Evolutionary conservation across 257 asterid genomes (phyloP).

Genomic region (Solanum clarkiae): DNA sequence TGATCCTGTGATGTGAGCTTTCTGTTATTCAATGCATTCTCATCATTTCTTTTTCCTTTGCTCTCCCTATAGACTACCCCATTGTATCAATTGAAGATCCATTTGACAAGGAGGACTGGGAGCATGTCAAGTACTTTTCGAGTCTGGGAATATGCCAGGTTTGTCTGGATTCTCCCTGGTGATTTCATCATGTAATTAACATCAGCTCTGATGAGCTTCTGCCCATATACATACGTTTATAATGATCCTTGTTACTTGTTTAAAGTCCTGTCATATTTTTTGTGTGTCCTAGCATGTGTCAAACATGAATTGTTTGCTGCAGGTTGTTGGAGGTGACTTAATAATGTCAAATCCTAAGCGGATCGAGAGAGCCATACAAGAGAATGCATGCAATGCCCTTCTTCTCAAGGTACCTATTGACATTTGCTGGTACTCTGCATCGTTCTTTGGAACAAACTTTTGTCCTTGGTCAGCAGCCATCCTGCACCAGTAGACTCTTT

Average conservation of each 20-base stretch:
- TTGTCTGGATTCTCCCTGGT: slow-evolving; percentile 8
- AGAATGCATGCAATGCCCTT: slow-evolving; percentile 81
- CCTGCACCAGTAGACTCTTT: not conserved
- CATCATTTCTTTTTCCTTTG: not conserved
- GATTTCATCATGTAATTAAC: not conserved
- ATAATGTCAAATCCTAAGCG: slow-evolving; percentile 86
- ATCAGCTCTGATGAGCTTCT: slow-evolving; percentile 1
- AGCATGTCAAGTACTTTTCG: slow-evolving; percentile 61
- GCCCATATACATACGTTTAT: not conserved
- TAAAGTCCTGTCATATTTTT: not conserved
- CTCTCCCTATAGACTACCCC: slow-evolving; percentile 53
- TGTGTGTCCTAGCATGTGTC: not conserved
- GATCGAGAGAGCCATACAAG: slow-evolving; percentile 79
- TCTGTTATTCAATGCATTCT: not conserved
- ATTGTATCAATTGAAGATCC: slow-evolving; percentile 95
- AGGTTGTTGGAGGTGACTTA: slow-evolving; percentile 90
- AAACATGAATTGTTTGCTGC: slow-evolving; percentile 11
- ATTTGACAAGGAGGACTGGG: slow-evolving; percentile 99
- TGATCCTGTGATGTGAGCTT: not conserved
- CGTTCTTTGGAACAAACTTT: not conserved
- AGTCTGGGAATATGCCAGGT: slow-evolving; percentile 89
- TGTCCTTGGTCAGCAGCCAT: not conserved
- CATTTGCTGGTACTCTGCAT: slow-evolving; percentile 2
- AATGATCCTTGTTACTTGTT: not conserved
- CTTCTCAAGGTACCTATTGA: slow-evolving; percentile 59